Percentiles rank a stretch among this genome's conserved stretches.
phyloP scores from a whole-genome alignment of 139 green algal species.

The Edaphochlamys debaryana region DNA sequence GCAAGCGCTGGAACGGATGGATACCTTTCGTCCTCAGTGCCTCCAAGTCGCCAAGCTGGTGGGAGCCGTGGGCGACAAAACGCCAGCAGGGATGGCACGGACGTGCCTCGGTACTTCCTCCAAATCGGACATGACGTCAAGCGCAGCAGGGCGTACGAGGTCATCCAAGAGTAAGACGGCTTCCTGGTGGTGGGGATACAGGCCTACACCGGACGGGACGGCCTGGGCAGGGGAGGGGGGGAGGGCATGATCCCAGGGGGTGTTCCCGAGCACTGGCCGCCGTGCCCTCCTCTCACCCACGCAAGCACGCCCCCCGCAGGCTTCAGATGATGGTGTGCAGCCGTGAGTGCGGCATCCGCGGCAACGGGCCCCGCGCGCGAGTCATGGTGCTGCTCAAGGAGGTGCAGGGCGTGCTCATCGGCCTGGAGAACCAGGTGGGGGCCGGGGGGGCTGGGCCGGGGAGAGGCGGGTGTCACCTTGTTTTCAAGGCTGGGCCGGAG shows the following conservation, averaged over 20 bases:
- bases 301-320: neutral
- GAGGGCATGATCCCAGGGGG: too few relatives aligned
- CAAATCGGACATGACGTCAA: slow-evolving; percentile 23
- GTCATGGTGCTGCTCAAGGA: slow-evolving; percentile 36
- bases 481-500: too few relatives aligned
- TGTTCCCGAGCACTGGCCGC: too few relatives aligned
- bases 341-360: slow-evolving; percentile 11
- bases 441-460: too few relatives aligned
- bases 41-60: neutral
- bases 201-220: neutral
- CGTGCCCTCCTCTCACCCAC: too few relatives aligned
- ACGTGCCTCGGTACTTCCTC: slow-evolving; percentile 27
- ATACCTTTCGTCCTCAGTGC: neutral
- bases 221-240: too few relatives aligned
- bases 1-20: slow-evolving; percentile 10
- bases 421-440: slow-evolving; percentile 34
- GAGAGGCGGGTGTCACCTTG: too few relatives aligned
- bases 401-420: slow-evolving; percentile 28
- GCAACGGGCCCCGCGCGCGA: slow-evolving; percentile 8
- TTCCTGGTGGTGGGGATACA: too few relatives aligned
- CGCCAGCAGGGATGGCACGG: neutral
- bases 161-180: slow-evolving; percentile 34
- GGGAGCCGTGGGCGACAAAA: neutral
- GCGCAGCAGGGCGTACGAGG: slow-evolving; percentile 5
- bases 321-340: slow-evolving; percentile 36